Evolutionary conservation across 2,329 filamentous ascomycete genomes (phyloP), one percentile per base, ranked within the genome.

Genomic region (Penicillium corylophilum): DNA sequence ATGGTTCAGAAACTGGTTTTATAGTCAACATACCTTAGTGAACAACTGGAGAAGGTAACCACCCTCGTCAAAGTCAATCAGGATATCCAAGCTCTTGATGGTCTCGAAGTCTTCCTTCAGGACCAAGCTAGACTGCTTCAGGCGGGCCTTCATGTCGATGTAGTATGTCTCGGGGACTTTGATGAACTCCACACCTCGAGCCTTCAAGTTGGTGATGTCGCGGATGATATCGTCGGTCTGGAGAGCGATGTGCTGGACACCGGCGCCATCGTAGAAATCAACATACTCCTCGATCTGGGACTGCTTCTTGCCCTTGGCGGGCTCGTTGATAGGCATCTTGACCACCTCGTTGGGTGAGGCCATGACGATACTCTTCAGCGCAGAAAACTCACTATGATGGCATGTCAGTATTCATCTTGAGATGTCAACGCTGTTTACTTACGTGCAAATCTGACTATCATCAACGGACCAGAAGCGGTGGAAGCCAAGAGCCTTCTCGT

Each of bases 281-380:
- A 96, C 85, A 69, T 87, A 92, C 76, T 96, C 93, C 72, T 96
- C 92, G 63, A 97, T 96, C 76, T 97, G 93, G 10, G 86, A 90
- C 73, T 90, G 89, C 75, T 90, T 93, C 77, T 94, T 94, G 53
- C 92, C 93, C 1, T 83, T 78, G 0, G 93, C 93, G 1, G 93
- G 93, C 76, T 96, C 92, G 78, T 96, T 96, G 82, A 97, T 95
- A 65, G 93, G 93, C 91, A 96, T 96, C 77, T 96, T 96, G 74
- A 96, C 90, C 4, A 88, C 72, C 51, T 93, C 88, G 76, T 92
- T 90, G 54, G 85, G 84, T 4, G 86, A 90, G 38, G 88, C 84
- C 91, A 96, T 96, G 68, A 96, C 93, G 65, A 96, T 86, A 66
- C 84, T 89, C 74, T 87, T 90, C 43, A 96, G 80, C 9, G 93